Conservation (phyloP, 352 stramenopile genomes). For the Blastocystis sp. region DNA sequence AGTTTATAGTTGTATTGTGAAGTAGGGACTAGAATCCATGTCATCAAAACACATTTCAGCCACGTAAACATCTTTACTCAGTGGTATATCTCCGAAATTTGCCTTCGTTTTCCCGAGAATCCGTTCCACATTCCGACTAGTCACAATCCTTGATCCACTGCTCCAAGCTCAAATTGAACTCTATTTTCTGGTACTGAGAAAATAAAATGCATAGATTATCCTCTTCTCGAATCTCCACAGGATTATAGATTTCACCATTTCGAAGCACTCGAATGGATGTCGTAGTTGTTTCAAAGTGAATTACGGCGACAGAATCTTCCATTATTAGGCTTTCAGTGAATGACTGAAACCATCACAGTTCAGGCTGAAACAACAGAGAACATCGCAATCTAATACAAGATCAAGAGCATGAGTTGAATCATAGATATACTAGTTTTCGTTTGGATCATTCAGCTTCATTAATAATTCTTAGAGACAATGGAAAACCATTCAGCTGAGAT, state of each 20-base stretch:
- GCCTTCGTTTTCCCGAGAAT: not conserved
- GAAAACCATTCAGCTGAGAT: no score
- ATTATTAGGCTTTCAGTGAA: not conserved
- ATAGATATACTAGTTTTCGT: not conserved
- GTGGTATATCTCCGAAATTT: not conserved
- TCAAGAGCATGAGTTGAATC: not conserved
- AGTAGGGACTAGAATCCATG: not conserved
- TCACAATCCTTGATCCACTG: not conserved
- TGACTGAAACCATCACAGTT: not conserved
- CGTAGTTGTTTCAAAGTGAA: slow-evolving; percentile 21
- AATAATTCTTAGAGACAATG: not conserved
- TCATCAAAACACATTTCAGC: not conserved
- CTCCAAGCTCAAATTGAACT: not conserved
- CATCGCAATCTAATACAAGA: not conserved
- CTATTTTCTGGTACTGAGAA: not conserved
- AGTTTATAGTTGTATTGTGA: not conserved
- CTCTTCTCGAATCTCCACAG: not conserved
- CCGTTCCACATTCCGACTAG: slow-evolving; percentile 25
- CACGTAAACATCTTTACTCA: not conserved
- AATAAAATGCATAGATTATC: not conserved
- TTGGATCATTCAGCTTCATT: not conserved
- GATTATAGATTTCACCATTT: not conserved
- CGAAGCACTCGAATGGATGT: not conserved
- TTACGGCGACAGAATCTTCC: not conserved
- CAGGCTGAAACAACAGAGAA: not conserved